phyloP scores from a whole-genome alignment of 2,329 filamentous ascomycete genomes.

The Diaporthe ilicicola region DNA sequence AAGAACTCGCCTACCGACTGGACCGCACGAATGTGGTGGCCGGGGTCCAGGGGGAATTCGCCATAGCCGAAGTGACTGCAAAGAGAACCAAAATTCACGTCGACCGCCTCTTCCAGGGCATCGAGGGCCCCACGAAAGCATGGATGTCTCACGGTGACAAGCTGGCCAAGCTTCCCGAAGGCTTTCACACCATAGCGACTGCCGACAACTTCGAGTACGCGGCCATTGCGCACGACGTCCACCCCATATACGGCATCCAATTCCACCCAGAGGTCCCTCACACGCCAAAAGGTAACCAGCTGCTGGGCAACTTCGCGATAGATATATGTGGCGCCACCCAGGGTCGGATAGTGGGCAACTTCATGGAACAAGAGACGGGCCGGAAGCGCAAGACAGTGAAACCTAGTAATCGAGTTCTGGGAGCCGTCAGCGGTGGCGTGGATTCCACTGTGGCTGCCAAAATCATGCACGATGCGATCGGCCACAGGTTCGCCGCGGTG shows the following conservation, averaged over 20 bases:
- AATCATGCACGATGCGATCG: conserved; percentile 87
- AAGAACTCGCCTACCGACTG: conserved; percentile 32
- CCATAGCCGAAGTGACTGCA: conserved; percentile 59
- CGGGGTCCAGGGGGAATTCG: conserved; percentile 31
- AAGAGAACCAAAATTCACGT: conserved; percentile 66
- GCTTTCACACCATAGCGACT: conserved; percentile 77
- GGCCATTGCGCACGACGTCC: conserved; percentile 75
- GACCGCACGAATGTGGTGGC: conserved; percentile 31
- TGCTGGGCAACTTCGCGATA: conserved; percentile 86
- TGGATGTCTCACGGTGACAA: conserved; percentile 90
- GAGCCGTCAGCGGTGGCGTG: conserved; percentile 73
- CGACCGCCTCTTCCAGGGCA: conserved; percentile 79
- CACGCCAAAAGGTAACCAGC: conserved; percentile 66
- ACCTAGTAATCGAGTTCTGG: conserved; percentile 76
- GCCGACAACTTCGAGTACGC: conserved; percentile 82
- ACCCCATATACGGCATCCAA: conserved; percentile 83
- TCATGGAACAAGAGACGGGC: conserved; percentile 80
- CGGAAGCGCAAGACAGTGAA: conserved; percentile 86
- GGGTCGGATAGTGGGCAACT: conserved; percentile 88
- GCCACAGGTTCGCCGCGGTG: conserved; percentile 72
- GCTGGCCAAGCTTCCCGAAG: conserved; percentile 75
- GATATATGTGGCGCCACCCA: conserved; percentile 79
- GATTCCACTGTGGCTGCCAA: conserved; percentile 89
- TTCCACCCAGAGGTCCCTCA: conserved; percentile 82
- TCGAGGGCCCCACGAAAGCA: conserved; percentile 73